Evolutionary conservation across 2,329 filamentous ascomycete species (phyloP).

Genomic region (Cladosporium oxysporum): DNA sequence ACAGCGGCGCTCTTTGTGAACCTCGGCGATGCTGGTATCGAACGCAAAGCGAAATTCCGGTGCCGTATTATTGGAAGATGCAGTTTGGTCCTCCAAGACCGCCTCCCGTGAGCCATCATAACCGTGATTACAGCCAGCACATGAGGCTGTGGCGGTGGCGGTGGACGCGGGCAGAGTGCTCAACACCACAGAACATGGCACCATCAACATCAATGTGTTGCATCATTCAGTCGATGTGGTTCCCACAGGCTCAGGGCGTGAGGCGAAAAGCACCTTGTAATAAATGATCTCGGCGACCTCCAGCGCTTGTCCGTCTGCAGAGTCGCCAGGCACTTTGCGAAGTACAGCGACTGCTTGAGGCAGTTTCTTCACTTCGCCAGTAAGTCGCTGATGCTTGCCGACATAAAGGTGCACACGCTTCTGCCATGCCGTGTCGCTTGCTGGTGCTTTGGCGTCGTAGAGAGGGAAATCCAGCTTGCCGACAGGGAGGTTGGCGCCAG

Average conservation of each 20-base stretch:
- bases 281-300: constrained; percentile 87
- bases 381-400: constrained; percentile 83
- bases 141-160: not conserved
- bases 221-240: constrained; percentile 19
- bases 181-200: not conserved
- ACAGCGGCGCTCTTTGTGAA: not conserved
- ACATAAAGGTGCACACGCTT: constrained; percentile 86
- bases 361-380: constrained; percentile 87
- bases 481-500: constrained; percentile 51
- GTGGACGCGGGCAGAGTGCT: not conserved
- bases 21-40: not conserved
- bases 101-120: not conserved
- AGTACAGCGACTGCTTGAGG: constrained; percentile 78
- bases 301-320: constrained; percentile 53
- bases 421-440: constrained; percentile 72
- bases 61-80: not conserved
- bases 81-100: not conserved
- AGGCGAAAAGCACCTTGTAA: constrained; percentile 83
- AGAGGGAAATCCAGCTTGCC: constrained; percentile 79
- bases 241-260: constrained; percentile 79
- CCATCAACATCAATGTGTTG: not conserved
- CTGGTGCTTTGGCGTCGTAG: constrained; percentile 57
- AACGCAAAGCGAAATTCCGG: accelerated
- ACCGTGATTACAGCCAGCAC: not conserved
- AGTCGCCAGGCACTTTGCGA: constrained; percentile 50